Evolutionary conservation across 2,329 filamentous ascomycete species (phyloP).

Genomic region (Emergomyces orientalis): DNA sequence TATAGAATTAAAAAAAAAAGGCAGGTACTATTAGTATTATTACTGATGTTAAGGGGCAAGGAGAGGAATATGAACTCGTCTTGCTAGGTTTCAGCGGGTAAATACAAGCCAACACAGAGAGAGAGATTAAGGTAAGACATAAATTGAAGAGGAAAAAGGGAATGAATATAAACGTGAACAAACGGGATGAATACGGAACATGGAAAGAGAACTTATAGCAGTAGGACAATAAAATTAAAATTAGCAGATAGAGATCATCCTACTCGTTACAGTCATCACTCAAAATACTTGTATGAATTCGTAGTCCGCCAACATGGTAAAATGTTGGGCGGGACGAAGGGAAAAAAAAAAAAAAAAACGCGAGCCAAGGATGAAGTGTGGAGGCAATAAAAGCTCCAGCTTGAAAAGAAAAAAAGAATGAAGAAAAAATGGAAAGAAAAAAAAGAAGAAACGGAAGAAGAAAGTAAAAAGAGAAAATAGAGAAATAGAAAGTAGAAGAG

Average conservation of each 20-base stretch:
- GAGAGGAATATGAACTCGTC: too few species aligned
- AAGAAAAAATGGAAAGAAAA: slow-evolving; percentile 6
- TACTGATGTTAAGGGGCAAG: too few species aligned
- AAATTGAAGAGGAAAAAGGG: background rate
- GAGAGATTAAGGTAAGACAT: background rate
- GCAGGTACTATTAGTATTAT: background rate
- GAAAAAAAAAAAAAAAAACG: background rate
- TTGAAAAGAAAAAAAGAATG: background rate
- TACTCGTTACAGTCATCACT: slow-evolving; percentile 3
- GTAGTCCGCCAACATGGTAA: slow-evolving; percentile 5
- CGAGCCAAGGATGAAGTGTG: background rate
- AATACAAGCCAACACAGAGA: background rate
- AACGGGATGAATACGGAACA: background rate
- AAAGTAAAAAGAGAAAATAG: slow-evolving; percentile 12
- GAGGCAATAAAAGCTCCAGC: slow-evolving; percentile 7
- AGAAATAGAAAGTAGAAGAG: slow-evolving; percentile 8
- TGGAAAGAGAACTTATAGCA: background rate
- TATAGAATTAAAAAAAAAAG: too few species aligned
- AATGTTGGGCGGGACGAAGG: slow-evolving; percentile 5
- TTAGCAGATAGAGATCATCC: background rate
- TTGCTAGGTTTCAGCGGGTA: background rate
- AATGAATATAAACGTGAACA: background rate
- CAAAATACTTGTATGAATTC: background rate
- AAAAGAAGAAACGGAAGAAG: slow-evolving; percentile 4
- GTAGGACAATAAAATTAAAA: background rate